A percentile compares a stretch with the other conserved stretches of the same genome.
Conservation (phyloP, 306 rosid species). For the Trichosanthes cucumerina region DNA sequence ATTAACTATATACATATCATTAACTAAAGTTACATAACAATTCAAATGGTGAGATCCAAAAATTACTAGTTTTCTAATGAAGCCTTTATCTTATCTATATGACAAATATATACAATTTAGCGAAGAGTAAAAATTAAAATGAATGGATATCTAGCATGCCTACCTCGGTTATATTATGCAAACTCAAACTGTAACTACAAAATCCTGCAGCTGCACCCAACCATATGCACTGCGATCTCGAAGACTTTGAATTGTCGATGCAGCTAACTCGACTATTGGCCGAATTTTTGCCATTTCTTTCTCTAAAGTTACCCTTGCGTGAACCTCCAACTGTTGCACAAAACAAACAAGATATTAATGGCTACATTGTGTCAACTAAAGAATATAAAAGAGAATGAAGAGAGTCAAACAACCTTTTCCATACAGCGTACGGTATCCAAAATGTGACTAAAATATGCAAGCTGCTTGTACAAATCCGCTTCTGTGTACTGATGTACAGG, state of each 20-base stretch:
- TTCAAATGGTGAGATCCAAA: neutral
- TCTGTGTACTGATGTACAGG: slow-evolving; percentile 59
- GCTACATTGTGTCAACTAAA: neutral
- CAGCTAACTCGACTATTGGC: slow-evolving; percentile 46
- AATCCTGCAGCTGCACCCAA: slow-evolving; percentile 64
- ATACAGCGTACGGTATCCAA: slow-evolving; percentile 47
- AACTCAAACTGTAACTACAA: slow-evolving; percentile 38
- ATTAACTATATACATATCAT: neutral
- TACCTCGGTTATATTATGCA: neutral
- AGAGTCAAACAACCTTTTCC: slow-evolving; percentile 52
- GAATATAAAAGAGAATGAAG: neutral
- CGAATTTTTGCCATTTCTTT: slow-evolving; percentile 54
- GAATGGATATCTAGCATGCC: neutral
- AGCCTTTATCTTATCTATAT: neutral
- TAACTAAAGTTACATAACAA: neutral
- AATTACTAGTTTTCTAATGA: neutral
- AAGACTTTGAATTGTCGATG: slow-evolving; percentile 43
- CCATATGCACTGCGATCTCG: slow-evolving; percentile 84
- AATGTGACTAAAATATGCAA: slow-evolving; percentile 65
- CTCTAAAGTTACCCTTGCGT: slow-evolving; percentile 45
- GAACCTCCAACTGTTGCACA: slow-evolving; percentile 43
- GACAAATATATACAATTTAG: neutral
- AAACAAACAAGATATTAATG: neutral
- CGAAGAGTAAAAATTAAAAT: neutral
- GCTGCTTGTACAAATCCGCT: slow-evolving; percentile 75